A percentile compares a stretch with the other conserved stretches of the same genome.
Conservation (phyloP, 768 basidiomycete species). For the Boletus bicolor region DNA sequence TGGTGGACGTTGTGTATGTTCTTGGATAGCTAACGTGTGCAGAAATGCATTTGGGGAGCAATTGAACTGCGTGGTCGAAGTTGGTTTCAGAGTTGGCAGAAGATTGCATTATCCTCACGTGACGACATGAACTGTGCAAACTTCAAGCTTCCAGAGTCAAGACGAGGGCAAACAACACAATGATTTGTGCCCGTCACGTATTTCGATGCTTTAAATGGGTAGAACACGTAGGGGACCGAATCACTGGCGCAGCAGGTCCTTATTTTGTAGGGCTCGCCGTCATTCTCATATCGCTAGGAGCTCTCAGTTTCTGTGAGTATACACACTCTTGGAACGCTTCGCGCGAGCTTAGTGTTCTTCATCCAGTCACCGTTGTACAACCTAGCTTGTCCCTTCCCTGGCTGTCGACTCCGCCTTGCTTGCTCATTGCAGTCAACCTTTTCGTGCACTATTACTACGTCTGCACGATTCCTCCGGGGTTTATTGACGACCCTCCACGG, state of each 20-base stretch:
- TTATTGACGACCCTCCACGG: slow-evolving; percentile 56
- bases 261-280: slow-evolving; percentile 84
- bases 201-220: slow-evolving; percentile 64
- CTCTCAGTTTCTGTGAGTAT: slow-evolving; percentile 76
- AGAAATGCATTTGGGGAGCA: neutral
- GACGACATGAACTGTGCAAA: neutral
- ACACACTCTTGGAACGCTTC: neutral
- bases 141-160: no score
- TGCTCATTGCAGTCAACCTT: slow-evolving; percentile 76
- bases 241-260: slow-evolving; percentile 91
- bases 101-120: neutral
- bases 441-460: slow-evolving; percentile 83
- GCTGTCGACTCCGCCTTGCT: slow-evolving; percentile 62
- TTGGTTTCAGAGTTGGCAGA: no score
- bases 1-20: neutral
- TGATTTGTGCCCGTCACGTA: slow-evolving; percentile 29
- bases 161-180: neutral
- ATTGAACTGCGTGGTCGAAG: neutral
- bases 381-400: slow-evolving; percentile 59
- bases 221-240: slow-evolving; percentile 69
- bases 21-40: no score
- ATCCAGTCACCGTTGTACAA: slow-evolving; percentile 73
- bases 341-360: neutral
- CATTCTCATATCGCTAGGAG: slow-evolving; percentile 63
- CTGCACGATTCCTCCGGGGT: slow-evolving; percentile 78